Evolutionary conservation across 1,139 yeast genomes (phyloP).

Genomic region (Pneumocystis sp.): DNA sequence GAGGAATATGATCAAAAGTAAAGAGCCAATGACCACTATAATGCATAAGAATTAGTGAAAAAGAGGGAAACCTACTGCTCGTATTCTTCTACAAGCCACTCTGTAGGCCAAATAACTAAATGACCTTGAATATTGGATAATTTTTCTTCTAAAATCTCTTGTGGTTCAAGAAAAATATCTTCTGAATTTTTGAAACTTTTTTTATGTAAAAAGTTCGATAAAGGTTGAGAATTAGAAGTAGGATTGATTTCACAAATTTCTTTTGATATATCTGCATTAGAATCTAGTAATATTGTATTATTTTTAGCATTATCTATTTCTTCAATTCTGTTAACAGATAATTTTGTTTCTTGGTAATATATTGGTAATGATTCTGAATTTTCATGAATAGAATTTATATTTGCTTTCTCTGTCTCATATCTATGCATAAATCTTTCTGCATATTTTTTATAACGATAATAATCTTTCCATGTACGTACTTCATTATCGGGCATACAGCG

Average conservation of each 20-base stretch:
- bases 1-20: not conserved
- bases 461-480: slow-evolving; percentile 79
- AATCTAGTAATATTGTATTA: not conserved
- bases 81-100: slow-evolving; percentile 77
- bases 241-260: not conserved
- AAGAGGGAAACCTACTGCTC: slow-evolving; percentile 27
- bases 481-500: slow-evolving; percentile 89
- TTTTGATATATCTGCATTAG: not conserved
- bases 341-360: not conserved
- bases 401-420: slow-evolving; percentile 24
- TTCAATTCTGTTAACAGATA: not conserved
- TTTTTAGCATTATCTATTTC: not conserved
- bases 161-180: slow-evolving; percentile 40
- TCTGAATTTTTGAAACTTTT: not conserved
- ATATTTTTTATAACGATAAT: slow-evolving; percentile 42
- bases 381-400: not conserved
- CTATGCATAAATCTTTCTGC: slow-evolving; percentile 24
- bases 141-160: slow-evolving; percentile 61
- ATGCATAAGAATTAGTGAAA: not conserved
- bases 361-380: not conserved
- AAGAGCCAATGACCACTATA: not conserved
- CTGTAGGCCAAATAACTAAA: slow-evolving; percentile 74
- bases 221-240: not conserved
- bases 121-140: slow-evolving; percentile 73
- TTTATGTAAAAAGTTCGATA: not conserved